Percentiles rank a stretch among this genome's conserved stretches.
Evolutionary conservation across 352 stramenopile genomes (phyloP).

Genomic region (Phytophthora palmivora): DNA sequence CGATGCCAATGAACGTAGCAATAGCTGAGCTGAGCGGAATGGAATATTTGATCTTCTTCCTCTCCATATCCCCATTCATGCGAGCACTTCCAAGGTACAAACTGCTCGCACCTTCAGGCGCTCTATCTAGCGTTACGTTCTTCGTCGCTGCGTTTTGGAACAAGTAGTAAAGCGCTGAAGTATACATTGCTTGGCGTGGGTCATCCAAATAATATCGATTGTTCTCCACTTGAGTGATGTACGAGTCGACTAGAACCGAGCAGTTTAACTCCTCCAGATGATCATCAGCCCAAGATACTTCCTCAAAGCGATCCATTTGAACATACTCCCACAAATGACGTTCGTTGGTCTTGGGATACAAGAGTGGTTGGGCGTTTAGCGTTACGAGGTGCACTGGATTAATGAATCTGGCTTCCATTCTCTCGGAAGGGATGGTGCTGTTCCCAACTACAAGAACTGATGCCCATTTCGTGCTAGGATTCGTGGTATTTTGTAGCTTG

Average conservation of each 20-base stretch:
- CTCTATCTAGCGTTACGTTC: conserved; percentile 13
- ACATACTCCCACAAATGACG: conserved; percentile 35
- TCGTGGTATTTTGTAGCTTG: conserved; percentile 25
- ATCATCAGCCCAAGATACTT: conserved; percentile 10
- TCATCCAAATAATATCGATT: conserved; percentile 59
- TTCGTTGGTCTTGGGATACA: conserved; percentile 22
- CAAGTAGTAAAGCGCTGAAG: conserved; percentile 57
- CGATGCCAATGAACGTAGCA: conserved; percentile 50
- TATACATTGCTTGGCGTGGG: conserved; percentile 55
- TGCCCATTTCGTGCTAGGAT: conserved; percentile 5
- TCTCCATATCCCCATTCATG: conserved; percentile 46
- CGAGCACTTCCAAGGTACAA: conserved; percentile 33
- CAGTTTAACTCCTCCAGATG: conserved; percentile 37
- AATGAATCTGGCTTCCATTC: conserved; percentile 27
- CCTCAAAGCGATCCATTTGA: conserved; percentile 23
- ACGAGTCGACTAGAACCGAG: conserved; percentile 57
- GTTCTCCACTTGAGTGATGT: conserved; percentile 43
- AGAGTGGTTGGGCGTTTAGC: conserved; percentile 27
- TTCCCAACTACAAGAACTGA: conserved; percentile 34
- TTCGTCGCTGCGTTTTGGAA: conserved; percentile 53
- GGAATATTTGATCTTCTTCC: conserved; percentile 58
- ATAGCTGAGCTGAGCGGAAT: conserved; percentile 46
- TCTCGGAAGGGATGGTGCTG: conserved; percentile 24
- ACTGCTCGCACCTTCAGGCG: conserved; percentile 8
- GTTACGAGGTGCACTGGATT: conserved; percentile 36